Percentiles rank a stretch among this genome's conserved stretches.
phyloP scores from a whole-genome alignment of 495 filamentous ascomycete species.

The Ascodesmis nigricans region DNA sequence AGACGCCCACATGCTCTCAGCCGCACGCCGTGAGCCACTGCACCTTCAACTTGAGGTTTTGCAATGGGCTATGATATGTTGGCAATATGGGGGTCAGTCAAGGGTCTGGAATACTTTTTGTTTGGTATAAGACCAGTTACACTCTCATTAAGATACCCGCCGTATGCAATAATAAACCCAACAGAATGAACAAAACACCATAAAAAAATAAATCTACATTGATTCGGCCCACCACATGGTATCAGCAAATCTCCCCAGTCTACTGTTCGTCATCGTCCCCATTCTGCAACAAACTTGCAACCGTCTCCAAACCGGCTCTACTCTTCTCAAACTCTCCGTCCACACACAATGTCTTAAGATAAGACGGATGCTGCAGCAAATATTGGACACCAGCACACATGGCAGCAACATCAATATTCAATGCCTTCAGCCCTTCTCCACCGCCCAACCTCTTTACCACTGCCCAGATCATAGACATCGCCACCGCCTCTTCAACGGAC shows the following conservation, averaged over 20 bases:
- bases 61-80: too few relatives aligned
- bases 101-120: too few relatives aligned
- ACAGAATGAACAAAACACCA: too few relatives aligned
- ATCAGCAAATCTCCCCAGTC: not conserved
- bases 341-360: conserved; percentile 17
- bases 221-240: not conserved
- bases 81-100: too few relatives aligned
- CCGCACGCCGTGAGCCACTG: too few relatives aligned
- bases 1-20: too few relatives aligned
- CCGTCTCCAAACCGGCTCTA: conserved; percentile 11
- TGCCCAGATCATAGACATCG: conserved; percentile 18
- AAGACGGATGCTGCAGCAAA: conserved; percentile 19
- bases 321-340: conserved; percentile 14
- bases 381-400: conserved; percentile 17
- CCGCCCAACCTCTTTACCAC: conserved; percentile 15
- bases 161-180: too few relatives aligned
- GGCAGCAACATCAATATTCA: conserved; percentile 14
- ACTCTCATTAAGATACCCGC: too few relatives aligned
- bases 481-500: conserved; percentile 15
- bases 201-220: not conserved
- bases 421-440: conserved; percentile 8
- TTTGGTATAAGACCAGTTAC: too few relatives aligned
- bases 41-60: too few relatives aligned
- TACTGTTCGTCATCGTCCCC: not conserved
- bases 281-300: conserved; percentile 16